Base-by-base conservation (phyloP, 345 rosid species). In the Lumnitzera littorea region DNA sequence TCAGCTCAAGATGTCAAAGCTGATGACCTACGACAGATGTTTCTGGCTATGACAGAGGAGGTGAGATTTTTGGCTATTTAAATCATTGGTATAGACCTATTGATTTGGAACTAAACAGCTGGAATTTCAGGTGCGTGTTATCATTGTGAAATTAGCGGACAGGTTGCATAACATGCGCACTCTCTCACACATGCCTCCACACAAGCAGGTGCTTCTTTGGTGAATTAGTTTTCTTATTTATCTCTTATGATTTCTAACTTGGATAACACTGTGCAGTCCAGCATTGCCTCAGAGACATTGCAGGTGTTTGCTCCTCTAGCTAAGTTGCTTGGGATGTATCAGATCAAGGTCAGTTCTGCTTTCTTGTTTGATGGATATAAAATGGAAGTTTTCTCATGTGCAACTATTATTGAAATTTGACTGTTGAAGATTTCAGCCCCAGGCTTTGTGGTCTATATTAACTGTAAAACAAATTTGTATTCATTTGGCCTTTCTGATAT, bases 121-220 rank as follows among this genome's bases (percentile, higher is more conserved):
- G 53, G 23, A 23, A 6, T 78, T 85, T 64, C 75, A 94, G 99
- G 99, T 94, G 53, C 96, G 99, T 43, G 97, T 94, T 62, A 94
- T 94, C 72, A 94, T 94, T 62, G 99, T 94, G 80, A 94, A 94
- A 79, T 84, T 94, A 70, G 99, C 95, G 51, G 97, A 94, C 79
- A 84, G 99, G 72, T 80, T 94, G 71, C 99, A 94, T 79, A 94
- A 94, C 65, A 94, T 94, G 97, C 91, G 99, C 29, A 94, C 97
- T 31, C 95, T 90, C 47, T 78, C 89, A 0, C 82, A 90, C 74
- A 90, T 94, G 99, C 99, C 99, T 73, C 84, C 78, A 3, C 96
- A 82, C 71, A 94, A 94, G 82, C 99, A 94, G 99, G 99, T 94
- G 72, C 55, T 24, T 41, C 66, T 57, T 55, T 60, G 49, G 31